Evolutionary conservation across 306 rosid species (phyloP), one percentile per base, ranked within the genome.

Genomic region (Glycine tomentella): DNA sequence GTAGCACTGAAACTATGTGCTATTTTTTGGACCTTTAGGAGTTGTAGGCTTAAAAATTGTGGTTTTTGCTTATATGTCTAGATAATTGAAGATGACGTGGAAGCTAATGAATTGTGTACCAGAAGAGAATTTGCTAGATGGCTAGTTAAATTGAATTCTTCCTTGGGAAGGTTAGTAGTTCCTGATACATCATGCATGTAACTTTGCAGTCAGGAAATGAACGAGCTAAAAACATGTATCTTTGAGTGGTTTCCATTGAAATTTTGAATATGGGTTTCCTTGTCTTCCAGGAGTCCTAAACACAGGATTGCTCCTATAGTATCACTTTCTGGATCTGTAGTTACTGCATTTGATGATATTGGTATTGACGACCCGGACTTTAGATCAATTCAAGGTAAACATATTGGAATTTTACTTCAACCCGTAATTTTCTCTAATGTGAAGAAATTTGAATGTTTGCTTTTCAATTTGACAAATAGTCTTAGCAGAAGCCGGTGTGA

Each of bases 51-150:
- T 83, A 59, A 71, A 72, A 81, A 14, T 87, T 79, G 66, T 84
- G 75, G 79, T 68, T 79, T 75, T 73, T 77, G 80, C 81, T 86
- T 83, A 85, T 87, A 84, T 86, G 34, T 91, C 80, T 92, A 95
- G 99, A 90, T 93, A 82, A 85, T 93, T 85, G 97, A 93, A 74
- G 92, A 91, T 56, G 90, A 91, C 16, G 93, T 85, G 53, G 88
- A 89, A 83, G 94, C 91, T 67, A 82, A 83, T 82, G 97, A 92
- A 25, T 82, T 95, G 92, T 95, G 99, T 78, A 91, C 97, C 65
- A 83, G 97, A 90, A 87, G 99, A 87, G 97, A 92, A 81, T 95
- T 88, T 89, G 95, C 94, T 8, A 90, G 95, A 88, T 92, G 99
- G 99, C 89, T 92, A 48, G 87, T 92, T 90, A 89, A 59, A 69